phyloP scores from a whole-genome alignment of 805 yeast species.

The Metschnikowia aberdeeniae region DNA sequence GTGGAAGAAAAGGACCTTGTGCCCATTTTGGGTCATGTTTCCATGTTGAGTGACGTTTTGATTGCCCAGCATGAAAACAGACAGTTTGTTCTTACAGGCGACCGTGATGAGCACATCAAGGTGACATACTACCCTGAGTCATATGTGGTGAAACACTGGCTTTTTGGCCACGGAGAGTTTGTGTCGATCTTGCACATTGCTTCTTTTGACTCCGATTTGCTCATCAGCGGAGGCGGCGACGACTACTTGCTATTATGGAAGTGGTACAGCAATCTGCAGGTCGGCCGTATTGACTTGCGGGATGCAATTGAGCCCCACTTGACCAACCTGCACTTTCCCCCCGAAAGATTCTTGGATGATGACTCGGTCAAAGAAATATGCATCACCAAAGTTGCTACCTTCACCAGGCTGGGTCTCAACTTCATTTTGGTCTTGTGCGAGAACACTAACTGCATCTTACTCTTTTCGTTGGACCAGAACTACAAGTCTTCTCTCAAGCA shows the following conservation, averaged over 20 bases:
- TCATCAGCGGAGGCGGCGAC: conserved; percentile 93
- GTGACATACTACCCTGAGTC: conserved; percentile 76
- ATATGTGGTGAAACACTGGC: conserved; percentile 72
- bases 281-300: conserved; percentile 48
- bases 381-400: conserved; percentile 43
- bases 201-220: conserved; percentile 42
- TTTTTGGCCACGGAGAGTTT: conserved; percentile 84
- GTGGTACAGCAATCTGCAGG: conserved; percentile 52
- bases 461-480: conserved; percentile 29
- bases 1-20: conserved; percentile 41
- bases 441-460: conserved; percentile 44
- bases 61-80: conserved; percentile 40
- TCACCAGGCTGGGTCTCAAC: conserved; percentile 20
- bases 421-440: conserved; percentile 47
- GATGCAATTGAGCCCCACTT: conserved; percentile 39
- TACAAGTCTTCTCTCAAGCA: conserved; percentile 26
- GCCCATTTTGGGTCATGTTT: conserved; percentile 92
- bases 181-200: conserved; percentile 65
- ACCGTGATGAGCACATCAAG: conserved; percentile 94
- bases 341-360: conserved; percentile 56
- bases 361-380: conserved; percentile 50
- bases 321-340: conserved; percentile 57
- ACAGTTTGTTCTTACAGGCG: conserved; percentile 68
- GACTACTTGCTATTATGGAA: conserved; percentile 69
- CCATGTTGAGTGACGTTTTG: conserved; percentile 82